Percentiles rank a stretch among this genome's conserved stretches.
Conservation (phyloP, 768 basidiomycete species). For the Tylopilus plumbeoviolaceoides region DNA sequence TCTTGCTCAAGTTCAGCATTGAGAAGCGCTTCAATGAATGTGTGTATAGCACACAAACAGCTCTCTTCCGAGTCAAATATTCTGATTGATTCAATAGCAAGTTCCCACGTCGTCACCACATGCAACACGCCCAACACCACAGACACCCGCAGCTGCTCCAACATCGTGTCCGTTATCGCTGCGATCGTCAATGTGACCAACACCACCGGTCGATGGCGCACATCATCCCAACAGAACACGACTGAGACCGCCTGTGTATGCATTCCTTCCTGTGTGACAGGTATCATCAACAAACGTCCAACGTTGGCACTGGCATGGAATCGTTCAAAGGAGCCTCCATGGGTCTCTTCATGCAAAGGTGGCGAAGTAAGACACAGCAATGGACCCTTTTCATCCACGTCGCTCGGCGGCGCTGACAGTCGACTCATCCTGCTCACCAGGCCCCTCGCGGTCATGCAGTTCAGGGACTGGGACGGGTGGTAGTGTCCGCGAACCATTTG, state of each 20-base stretch:
- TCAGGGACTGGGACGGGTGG: constrained; percentile 13
- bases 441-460: background rate
- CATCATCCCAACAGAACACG: constrained; percentile 15
- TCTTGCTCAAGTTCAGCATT: too few relatives aligned
- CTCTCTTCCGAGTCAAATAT: too few relatives aligned
- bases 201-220: constrained; percentile 26
- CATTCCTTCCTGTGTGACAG: constrained; percentile 14
- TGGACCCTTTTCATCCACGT: constrained; percentile 10
- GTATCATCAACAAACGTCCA: constrained; percentile 5
- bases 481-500: constrained; percentile 10
- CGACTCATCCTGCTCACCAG: background rate
- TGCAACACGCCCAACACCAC: constrained; percentile 40
- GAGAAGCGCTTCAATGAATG: too few relatives aligned
- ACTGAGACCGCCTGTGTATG: too few relatives aligned
- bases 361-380: constrained; percentile 13
- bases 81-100: too few relatives aligned
- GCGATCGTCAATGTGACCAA: constrained; percentile 30
- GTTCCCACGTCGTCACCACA: constrained; percentile 29
- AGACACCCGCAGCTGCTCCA: constrained; percentile 37
- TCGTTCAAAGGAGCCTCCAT: background rate
- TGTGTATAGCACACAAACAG: too few relatives aligned
- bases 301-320: background rate
- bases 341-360: background rate
- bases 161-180: constrained; percentile 45
- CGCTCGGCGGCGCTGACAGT: background rate